Evolutionary conservation across 129 eudicot species (phyloP), one percentile per base, ranked within the genome.

Genomic region (Dittrichia graveolens): DNA sequence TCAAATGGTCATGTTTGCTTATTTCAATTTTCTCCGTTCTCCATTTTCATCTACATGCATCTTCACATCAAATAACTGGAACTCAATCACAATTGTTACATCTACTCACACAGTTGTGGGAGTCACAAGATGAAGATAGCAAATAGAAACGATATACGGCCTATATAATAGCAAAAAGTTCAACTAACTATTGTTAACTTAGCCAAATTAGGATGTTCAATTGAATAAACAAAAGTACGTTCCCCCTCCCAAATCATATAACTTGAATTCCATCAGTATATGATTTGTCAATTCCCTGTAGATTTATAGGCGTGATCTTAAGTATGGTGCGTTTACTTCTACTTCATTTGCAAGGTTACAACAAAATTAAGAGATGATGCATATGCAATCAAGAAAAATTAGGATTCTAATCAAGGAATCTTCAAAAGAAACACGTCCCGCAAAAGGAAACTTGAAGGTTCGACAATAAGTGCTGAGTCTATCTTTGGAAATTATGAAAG

Each of bases 21-120:
- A 43, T 14, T 62, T n/a, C 49, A 40, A 40, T 14, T 14, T 62
- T 18, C 31, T 18, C 60, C 60, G 3, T 37, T 62, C 38, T 62
- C 68, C 50, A 15, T 62, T 62, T 63, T 42, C 38, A 2, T 45
- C 55, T 65, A 65, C 54, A 65, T 37, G 8, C 39, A 61, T 65
- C 71, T 9, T 65, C 49, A 44, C 42, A 65, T 19, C 54, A 65
- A 18, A 53, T 62, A 62, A 65, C 31, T 44, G 70, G 13, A 5
- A 5, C 70, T 43, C 40, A 44, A 65, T 44, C 71, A 65, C 40
- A 11, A 10, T 18, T 65, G 70, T 53, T 24, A 43, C 16, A 24
- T 31, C 42, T 57, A 41, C 41, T 24, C 15, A 57, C 16, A 19
- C 16, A 64, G 18, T 18, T 10, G 14, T 43, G 50, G 54, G 39